Evolutionary conservation across 179 eudicot species (phyloP).

Genomic region (Beta macrorhiza): DNA sequence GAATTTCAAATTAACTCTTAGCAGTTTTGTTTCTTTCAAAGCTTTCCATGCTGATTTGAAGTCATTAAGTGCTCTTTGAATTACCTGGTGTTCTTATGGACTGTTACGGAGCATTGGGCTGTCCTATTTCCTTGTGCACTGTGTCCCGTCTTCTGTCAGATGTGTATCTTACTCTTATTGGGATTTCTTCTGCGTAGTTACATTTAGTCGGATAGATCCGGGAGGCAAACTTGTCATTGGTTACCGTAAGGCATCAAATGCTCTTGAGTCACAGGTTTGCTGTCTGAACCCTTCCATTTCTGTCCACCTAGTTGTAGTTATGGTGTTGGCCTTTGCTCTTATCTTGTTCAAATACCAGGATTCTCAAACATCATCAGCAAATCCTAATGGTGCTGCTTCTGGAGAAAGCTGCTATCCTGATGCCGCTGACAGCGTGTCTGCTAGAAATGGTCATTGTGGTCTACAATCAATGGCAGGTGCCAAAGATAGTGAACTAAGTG

Average conservation of each 20-base stretch:
- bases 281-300: slow-evolving; percentile 9
- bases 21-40: background rate
- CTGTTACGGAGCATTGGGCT: background rate
- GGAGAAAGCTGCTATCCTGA: slow-evolving; percentile 56
- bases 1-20: background rate
- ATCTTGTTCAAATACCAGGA: slow-evolving; percentile 49
- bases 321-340: slow-evolving; percentile 14
- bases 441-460: slow-evolving; percentile 40
- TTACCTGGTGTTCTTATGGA: background rate
- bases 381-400: slow-evolving; percentile 45
- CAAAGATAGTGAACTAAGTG: slow-evolving; percentile 31
- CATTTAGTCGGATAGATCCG: slow-evolving; percentile 53
- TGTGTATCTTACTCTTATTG: slow-evolving; percentile 17
- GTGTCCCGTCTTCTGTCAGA: slow-evolving; percentile 9
- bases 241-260: slow-evolving; percentile 44
- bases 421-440: slow-evolving; percentile 41
- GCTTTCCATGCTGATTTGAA: slow-evolving; percentile 5
- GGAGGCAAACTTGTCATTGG: slow-evolving; percentile 56
- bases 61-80: background rate
- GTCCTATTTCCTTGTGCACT: background rate
- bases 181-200: slow-evolving; percentile 34
- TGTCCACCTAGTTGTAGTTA: background rate
- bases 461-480: slow-evolving; percentile 27
- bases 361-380: slow-evolving; percentile 38
- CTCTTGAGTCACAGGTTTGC: slow-evolving; percentile 40